These are phyloP conservation scores for Penicillium daleae DNA, from an alignment of 495 filamentous ascomycete species.

Conservation along the genomic window DNA sequence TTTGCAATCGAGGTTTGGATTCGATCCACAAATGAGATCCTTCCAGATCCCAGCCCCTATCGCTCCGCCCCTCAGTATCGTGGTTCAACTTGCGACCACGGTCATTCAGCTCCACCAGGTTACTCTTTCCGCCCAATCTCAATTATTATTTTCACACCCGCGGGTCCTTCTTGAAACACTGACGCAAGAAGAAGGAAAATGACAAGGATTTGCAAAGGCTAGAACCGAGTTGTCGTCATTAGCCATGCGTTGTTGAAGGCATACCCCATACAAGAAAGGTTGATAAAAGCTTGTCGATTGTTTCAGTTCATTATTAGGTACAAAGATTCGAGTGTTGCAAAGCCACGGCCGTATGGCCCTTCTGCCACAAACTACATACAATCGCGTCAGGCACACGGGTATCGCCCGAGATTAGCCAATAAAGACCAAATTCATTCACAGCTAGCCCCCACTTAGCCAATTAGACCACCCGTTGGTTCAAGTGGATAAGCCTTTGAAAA, in stretches of 20 bases:
- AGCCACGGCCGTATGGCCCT: not conserved
- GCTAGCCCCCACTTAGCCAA: not conserved
- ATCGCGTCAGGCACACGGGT: not conserved
- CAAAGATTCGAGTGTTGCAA: not conserved
- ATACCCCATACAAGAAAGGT: not conserved
- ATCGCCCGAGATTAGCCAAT: not conserved
- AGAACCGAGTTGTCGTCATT: not conserved
- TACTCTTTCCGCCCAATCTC: not conserved
- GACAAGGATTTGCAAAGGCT: not conserved
- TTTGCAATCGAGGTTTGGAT: conserved; percentile 1
- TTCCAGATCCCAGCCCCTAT: not conserved
- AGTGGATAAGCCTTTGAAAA: not conserved
- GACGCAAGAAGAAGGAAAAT: not conserved
- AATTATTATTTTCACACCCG: not conserved
- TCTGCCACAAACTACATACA: not conserved
- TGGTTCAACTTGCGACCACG: not conserved
- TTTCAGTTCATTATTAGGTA: not conserved
- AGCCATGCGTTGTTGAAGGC: not conserved
- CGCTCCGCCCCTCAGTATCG: conserved; percentile 10
- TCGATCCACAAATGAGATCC: conserved; percentile 8
- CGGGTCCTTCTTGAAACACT: conserved; percentile 3
- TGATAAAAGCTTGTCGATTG: not conserved
- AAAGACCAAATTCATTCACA: not conserved
- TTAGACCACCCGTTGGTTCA: not conserved
- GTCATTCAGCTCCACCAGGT: not conserved